phyloP scores from a whole-genome alignment of 2,329 filamentous ascomycete genomes.

The Aspergillus pseudoviridinutans region DNA sequence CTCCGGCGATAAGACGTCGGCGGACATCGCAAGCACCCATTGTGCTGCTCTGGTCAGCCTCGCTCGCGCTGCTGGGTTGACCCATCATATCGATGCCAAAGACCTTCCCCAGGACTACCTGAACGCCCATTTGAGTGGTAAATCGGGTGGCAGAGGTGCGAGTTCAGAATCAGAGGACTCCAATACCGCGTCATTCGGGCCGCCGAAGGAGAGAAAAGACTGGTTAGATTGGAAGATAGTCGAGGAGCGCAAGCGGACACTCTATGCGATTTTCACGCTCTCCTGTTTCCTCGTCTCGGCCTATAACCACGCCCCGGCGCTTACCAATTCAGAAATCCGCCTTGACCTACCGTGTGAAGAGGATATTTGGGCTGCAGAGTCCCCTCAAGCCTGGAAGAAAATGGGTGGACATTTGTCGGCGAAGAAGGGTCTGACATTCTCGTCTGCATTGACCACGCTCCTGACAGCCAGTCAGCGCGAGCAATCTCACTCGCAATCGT shows the following conservation, averaged over 20 bases:
- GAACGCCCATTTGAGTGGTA: slow-evolving; percentile 52
- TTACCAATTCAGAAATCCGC: slow-evolving; percentile 90
- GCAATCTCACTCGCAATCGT: slow-evolving; percentile 38
- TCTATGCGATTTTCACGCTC: slow-evolving; percentile 85
- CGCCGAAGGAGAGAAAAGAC: slow-evolving; percentile 47
- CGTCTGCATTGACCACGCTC: slow-evolving; percentile 73
- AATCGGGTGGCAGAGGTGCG: slow-evolving; percentile 43
- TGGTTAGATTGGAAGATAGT: slow-evolving; percentile 86
- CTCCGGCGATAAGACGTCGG: slow-evolving; percentile 83
- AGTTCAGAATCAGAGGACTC: slow-evolving; percentile 27
- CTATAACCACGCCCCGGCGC: slow-evolving; percentile 85
- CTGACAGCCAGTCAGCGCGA: slow-evolving; percentile 71
- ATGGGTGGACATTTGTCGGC: slow-evolving; percentile 70
- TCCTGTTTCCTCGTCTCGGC: slow-evolving; percentile 88
- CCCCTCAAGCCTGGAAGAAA: slow-evolving; percentile 72
- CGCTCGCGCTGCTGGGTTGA: slow-evolving; percentile 79
- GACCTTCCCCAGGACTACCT: slow-evolving; percentile 38
- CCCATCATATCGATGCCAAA: slow-evolving; percentile 42
- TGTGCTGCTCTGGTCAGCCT: slow-evolving; percentile 87
- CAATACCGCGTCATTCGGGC: slow-evolving; percentile 32
- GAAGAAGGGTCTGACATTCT: slow-evolving; percentile 72
- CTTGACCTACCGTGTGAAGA: slow-evolving; percentile 91
- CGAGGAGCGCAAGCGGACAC: slow-evolving; percentile 88
- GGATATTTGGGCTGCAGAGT: slow-evolving; percentile 81
- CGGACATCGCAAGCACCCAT: slow-evolving; percentile 88